Evolutionary conservation across 192 early-diverging fungal species (phyloP).

Genomic region (Gryganskiella cystojenkinii): DNA sequence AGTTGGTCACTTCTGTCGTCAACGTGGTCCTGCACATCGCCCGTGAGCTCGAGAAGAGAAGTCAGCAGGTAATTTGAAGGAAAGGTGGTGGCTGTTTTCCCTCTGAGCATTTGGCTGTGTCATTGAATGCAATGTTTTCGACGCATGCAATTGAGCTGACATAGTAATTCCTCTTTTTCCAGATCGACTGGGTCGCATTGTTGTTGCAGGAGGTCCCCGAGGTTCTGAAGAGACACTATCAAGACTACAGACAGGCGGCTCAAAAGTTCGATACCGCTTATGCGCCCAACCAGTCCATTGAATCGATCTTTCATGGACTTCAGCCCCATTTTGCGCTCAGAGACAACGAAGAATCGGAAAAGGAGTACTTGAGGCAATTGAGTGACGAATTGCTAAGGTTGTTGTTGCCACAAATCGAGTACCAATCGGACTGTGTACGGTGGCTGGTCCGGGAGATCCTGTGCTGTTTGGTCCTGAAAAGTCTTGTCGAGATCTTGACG

Average conservation of each 20-base stretch:
- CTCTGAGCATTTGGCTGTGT: neutral
- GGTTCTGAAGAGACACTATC: slow-evolving; percentile 57
- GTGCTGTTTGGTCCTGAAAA: slow-evolving; percentile 52
- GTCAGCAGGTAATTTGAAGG: slow-evolving; percentile 48
- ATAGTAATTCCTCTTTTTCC: neutral
- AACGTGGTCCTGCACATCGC: slow-evolving; percentile 44
- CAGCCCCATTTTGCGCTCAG: slow-evolving; percentile 63
- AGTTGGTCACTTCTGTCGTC: slow-evolving; percentile 52
- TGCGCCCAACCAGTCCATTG: slow-evolving; percentile 52
- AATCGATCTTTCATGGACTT: slow-evolving; percentile 60
- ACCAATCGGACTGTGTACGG: slow-evolving; percentile 56
- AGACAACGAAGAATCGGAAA: slow-evolving; percentile 51
- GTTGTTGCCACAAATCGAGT: slow-evolving; percentile 53
- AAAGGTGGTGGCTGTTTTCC: neutral
- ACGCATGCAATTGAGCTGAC: neutral
- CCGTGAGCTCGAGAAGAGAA: slow-evolving; percentile 50
- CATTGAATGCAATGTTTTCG: neutral
- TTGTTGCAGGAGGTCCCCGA: slow-evolving; percentile 56
- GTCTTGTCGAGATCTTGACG: slow-evolving; percentile 54
- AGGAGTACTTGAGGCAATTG: slow-evolving; percentile 58
- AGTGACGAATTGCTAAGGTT: slow-evolving; percentile 52
- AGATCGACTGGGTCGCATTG: slow-evolving; percentile 62
- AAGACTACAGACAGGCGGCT: slow-evolving; percentile 57
- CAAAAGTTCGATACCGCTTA: slow-evolving; percentile 52
- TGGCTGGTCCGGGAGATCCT: slow-evolving; percentile 61